Evolutionary conservation across 73 alveolate species (phyloP).

Genomic region (Paramecium biaurelia): DNA sequence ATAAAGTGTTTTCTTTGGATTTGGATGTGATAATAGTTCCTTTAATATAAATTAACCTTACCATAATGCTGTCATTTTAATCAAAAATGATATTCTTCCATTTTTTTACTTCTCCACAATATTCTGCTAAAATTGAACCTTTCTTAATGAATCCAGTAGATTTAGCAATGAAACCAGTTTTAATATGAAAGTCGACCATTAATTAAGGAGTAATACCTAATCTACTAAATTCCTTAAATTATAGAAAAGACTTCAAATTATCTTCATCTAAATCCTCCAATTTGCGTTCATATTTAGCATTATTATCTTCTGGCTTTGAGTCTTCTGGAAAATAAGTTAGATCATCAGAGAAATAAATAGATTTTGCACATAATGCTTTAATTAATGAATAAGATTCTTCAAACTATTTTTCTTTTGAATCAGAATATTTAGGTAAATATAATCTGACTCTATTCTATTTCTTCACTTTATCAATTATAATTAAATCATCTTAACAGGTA

Average conservation of each 20-base stretch:
- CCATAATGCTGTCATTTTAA: slow-evolving; percentile 20
- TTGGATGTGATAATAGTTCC: not conserved
- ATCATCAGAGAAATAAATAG: slow-evolving; percentile 26
- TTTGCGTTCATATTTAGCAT: not conserved
- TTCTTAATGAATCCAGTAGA: not conserved
- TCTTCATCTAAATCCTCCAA: not conserved
- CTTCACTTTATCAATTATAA: not conserved
- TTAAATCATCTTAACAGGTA: slow-evolving; percentile 2
- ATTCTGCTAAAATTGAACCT: not conserved
- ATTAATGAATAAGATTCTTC: not conserved
- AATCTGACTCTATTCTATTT: not conserved
- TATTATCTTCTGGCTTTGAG: slow-evolving; percentile 9
- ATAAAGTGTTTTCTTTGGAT: slow-evolving; percentile 28
- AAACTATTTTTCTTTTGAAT: not conserved
- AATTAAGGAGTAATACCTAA: not conserved
- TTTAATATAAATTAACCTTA: not conserved
- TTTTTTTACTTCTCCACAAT: not conserved
- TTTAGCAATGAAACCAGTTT: slow-evolving; percentile 25
- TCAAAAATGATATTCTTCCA: slow-evolving; percentile 24
- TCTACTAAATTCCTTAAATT: not conserved
- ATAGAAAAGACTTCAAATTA: not conserved
- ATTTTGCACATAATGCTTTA: slow-evolving; percentile 3
- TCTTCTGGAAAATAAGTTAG: not conserved
- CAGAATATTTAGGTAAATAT: not conserved
- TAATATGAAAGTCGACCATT: not conserved